Conservation (phyloP, 148 eudicot genomes). For the Pharnaceum exiguum region DNA sequence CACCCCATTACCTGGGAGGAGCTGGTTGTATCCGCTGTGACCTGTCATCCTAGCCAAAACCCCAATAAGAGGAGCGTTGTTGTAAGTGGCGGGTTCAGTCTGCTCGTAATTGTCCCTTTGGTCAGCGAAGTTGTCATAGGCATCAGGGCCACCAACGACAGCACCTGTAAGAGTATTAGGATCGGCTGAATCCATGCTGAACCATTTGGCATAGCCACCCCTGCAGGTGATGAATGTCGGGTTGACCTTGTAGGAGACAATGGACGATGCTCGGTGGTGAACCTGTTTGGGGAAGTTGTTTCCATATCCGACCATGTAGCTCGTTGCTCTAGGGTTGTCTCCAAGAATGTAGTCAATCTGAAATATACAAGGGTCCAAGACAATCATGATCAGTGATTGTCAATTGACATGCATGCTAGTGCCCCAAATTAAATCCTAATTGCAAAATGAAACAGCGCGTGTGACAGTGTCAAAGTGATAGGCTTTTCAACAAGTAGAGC, state of each 20-base stretch:
- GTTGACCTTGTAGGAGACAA: constrained; percentile 70
- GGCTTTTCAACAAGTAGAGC: neutral
- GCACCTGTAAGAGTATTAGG: constrained; percentile 91
- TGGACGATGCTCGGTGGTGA: constrained; percentile 90
- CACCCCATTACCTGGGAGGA: constrained; percentile 31
- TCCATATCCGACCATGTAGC: constrained; percentile 99
- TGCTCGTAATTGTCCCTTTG: constrained; percentile 93
- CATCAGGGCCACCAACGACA: constrained; percentile 95
- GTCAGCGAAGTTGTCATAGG: constrained; percentile 94
- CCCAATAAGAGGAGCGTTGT: constrained; percentile 94
- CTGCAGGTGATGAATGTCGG: constrained; percentile 75
- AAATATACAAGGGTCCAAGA: neutral
- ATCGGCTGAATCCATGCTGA: constrained; percentile 68
- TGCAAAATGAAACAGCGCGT: too few relatives aligned
- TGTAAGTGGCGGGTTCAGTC: constrained; percentile 97
- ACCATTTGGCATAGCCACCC: constrained; percentile 96
- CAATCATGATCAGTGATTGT: neutral
- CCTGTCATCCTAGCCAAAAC: constrained; percentile 77
- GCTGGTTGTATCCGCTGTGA: constrained; percentile 86
- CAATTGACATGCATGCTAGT: too few relatives aligned
- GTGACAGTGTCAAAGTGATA: neutral
- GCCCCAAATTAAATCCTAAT: too few relatives aligned
- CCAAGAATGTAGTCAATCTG: constrained; percentile 97
- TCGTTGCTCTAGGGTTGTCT: constrained; percentile 98
- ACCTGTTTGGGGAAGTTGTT: constrained; percentile 85